phyloP scores from a whole-genome alignment of 352 stramenopile species.

The Pythium phragmitis region DNA sequence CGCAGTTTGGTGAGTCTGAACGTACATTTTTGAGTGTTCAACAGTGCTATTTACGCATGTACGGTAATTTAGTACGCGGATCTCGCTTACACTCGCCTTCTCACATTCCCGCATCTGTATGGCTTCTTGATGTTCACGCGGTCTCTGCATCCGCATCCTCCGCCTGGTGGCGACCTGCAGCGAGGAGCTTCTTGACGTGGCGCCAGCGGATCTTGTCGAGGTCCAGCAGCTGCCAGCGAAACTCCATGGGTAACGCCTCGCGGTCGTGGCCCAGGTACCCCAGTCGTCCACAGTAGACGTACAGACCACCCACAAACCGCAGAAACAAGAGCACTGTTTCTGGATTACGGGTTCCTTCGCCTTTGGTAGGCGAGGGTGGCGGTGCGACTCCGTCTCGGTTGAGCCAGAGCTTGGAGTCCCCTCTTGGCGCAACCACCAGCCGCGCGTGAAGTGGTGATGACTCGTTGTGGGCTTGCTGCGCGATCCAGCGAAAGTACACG shows the following conservation, averaged over 20 bases:
- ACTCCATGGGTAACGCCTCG: conserved; percentile 42
- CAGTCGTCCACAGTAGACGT: conserved; percentile 69
- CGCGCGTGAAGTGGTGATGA: conserved; percentile 33
- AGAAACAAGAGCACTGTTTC: conserved; percentile 54
- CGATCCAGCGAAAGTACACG: conserved; percentile 67
- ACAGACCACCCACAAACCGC: conserved; percentile 42
- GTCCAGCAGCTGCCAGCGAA: conserved; percentile 69
- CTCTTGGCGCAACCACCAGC: conserved; percentile 29
- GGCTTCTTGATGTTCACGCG: too few relatives aligned
- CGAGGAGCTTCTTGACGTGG: conserved; percentile 31
- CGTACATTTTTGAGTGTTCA: too few relatives aligned
- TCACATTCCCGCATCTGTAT: too few relatives aligned
- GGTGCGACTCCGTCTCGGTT: conserved; percentile 14
- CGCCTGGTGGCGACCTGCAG: not conserved
- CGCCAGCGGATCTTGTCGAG: conserved; percentile 29
- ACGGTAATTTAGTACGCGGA: too few relatives aligned
- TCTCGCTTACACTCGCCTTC: too few relatives aligned
- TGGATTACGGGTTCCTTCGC: not conserved
- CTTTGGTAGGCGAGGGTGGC: not conserved
- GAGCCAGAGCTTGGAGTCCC: conserved; percentile 33
- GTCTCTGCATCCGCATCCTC: too few relatives aligned
- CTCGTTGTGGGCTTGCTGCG: conserved; percentile 31
- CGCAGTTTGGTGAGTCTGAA: not conserved
- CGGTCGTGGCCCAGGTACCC: conserved; percentile 43
- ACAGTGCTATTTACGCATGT: too few relatives aligned